Evolutionary conservation across 2,329 filamentous ascomycete genomes (phyloP), one percentile per base, ranked within the genome.

Genomic region (Aureobasidium sp.): DNA sequence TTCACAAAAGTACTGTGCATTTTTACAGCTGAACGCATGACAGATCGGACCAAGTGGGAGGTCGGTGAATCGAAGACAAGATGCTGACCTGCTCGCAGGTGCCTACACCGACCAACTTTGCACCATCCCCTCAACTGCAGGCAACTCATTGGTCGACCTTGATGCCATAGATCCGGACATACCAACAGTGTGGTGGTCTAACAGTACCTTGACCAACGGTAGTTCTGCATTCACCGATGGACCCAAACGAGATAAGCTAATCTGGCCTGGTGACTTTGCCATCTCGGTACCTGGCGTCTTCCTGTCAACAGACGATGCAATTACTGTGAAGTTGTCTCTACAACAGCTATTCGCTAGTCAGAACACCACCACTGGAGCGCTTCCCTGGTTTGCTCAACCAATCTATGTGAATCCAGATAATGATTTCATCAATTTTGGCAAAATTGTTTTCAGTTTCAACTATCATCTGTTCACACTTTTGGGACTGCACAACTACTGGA

Each of bases 261-360:
- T 86, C 2, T 86, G 83, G 83, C 79, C 83, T 11, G 84, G 84
- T 1, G 84, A 87, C 67, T 82, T 86, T 75, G 77, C 78, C 5
- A 81, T 85, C 63, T 79, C 82, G 5, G 74, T 83, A 0, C 81
- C 83, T 3, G 77, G 75, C 36, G 77, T 83, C 13, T 78, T 81
- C 10, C 78, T 84, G 2, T 81, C 79, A 8, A 84, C 81, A 0
- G 78, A 79, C 32, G 81, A 73, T 48, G 70, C 61, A 3, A 44
- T 52, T 5, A 63, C 63, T 34, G 54, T 65, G 3, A 49, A 48
- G 25, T 47, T 63, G 41, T 66, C 69, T 5, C 63, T 72, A 10
- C 66, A 72, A 52, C 69, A 67, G 10, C 66, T 72, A 5, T 71
- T 69, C 59, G 62, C 62, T 2, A 54, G 66, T 1, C 70, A 71